Base-by-base conservation (phyloP, 1,284 basidiomycete genomes). In the Tetrapyrgos nigripes region DNA sequence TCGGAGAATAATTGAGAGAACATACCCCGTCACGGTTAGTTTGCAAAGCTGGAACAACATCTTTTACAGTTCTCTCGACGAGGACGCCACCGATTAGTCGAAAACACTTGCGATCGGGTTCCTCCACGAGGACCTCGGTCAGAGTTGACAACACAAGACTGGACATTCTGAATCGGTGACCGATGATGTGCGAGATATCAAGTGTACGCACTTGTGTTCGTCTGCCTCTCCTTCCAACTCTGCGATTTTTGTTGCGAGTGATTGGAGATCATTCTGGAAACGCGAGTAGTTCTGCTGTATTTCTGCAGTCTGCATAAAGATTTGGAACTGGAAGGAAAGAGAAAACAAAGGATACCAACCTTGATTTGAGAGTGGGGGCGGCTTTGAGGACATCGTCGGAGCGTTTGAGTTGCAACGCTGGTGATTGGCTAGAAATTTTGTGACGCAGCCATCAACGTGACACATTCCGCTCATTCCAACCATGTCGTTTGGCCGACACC, bases 61-160 rank as follows among this genome's bases (percentile, higher is more conserved):
- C 97, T 71, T 92, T 90, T 47, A 99, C 97, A 0, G 95, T 98
- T 49, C 96, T 85, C 74, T 99, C 96, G 26, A 98, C 96, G 9
- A 99, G 84, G 2, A 98, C 91, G 28, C 97, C 97, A 11, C 97
- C 97, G 61, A 99, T 93, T 65, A 99, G 83, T 50, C 97, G 89
- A 78, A 98, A 99, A 76, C 97, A 99, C 77, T 94, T 96, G 61
- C 97, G 88, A 70, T 89, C 83, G 24, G 97, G 95, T 60, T 97
- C 93, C 59, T 85, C 83, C 29, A 80, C 82, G 44, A 92, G 79
- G 8, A 88, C 88, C 66, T 96, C 89, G 59, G 90, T 85, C 27
- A 99, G 78, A 1, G 97, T 98, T 1, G 85, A 84, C 47, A 99
- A 83, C 9, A 99, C 97, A 17, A 99, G 82, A 44, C 96, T 98